Base-by-base conservation (phyloP, 2,329 filamentous ascomycete genomes). In the Tolypocladium tundrense region DNA sequence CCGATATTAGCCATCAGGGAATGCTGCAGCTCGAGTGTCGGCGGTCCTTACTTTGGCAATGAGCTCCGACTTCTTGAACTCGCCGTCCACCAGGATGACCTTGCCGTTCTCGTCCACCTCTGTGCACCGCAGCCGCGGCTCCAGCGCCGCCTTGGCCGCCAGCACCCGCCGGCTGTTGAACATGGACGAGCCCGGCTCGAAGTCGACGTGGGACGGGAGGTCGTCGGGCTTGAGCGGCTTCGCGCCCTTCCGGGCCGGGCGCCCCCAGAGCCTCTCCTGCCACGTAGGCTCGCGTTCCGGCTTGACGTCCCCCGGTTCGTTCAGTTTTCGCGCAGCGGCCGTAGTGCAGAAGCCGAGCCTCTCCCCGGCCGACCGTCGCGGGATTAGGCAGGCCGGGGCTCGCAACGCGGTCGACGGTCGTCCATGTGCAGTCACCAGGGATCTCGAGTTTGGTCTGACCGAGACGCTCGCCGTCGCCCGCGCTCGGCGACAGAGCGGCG, bases 51-150 rank as follows among this genome's bases (percentile, higher is more conserved):
- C 90, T 81, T 94, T 97, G 56, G 92, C 91, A 72, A 97, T 97
- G 53, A 99, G 79, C 75, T 99, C 94, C 67, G 86, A 94, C 80
- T 99, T 99, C 76, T 94, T 95, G 74, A 97, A 97, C 72, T 97
- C 94, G 59, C 91, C 91, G 69, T 95, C 95, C 24, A 96, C 88
- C 59, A 97, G 78, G 24, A 93, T 95, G 33, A 97, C 91, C 66
- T 95, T 88, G 45, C 94, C 94, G 67, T 90, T 85, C 70, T 92
- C 91, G 67, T 97, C 91, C 60, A 97, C 90, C 72, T 99, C 94
- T 1, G 94, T 99, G 70, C 94, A 99, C 57, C 94, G 83, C 64
- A 99, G 78, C 60, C 91, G 87, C 37, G 92, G 84, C 71, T 97
- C 91, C 58, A 93, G 87, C 33, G 88, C 86, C 3, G 90, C 88